These are phyloP conservation scores for Solanum hybrid DNA, from an alignment of 305 asterid species.

Conservation along the genomic window DNA sequence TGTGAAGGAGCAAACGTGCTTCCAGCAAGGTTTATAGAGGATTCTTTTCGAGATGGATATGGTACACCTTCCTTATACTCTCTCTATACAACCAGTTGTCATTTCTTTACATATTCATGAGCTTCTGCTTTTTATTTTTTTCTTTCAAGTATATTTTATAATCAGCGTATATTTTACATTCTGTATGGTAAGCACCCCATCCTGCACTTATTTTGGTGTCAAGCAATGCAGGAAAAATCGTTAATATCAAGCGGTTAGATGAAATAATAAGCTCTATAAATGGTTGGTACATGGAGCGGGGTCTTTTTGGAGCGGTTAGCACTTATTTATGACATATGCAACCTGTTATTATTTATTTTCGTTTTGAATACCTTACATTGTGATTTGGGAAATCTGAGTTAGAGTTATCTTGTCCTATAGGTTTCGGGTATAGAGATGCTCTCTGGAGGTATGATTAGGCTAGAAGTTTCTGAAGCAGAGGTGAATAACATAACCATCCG, in stretches of 20 bases:
- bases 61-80: conserved; percentile 39
- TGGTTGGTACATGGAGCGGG: conserved; percentile 97
- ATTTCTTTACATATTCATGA: background rate
- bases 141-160: background rate
- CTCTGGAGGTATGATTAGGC: conserved; percentile 87
- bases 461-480: conserved; percentile 92
- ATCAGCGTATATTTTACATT: background rate
- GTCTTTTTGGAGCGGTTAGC: conserved; percentile 94
- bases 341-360: background rate
- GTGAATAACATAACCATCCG: conserved; percentile 79
- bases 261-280: conserved; percentile 83
- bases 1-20: conserved; percentile 98
- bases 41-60: conserved; percentile 86
- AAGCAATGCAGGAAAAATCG: conserved; percentile 86
- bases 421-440: conserved; percentile 89
- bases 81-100: background rate
- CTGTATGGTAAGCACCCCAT: conserved; percentile 34
- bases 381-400: background rate
- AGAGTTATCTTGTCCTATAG: conserved; percentile 23
- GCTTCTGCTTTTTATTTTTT: background rate
- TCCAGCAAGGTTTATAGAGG: conserved; percentile 79
- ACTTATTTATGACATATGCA: conserved; percentile 1
- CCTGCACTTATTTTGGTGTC: conserved; percentile 30
- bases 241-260: conserved; percentile 77
- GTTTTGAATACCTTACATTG: background rate